Base-by-base conservation (phyloP, 202 grass and related monocot species). In the Panicum hallii region DNA sequence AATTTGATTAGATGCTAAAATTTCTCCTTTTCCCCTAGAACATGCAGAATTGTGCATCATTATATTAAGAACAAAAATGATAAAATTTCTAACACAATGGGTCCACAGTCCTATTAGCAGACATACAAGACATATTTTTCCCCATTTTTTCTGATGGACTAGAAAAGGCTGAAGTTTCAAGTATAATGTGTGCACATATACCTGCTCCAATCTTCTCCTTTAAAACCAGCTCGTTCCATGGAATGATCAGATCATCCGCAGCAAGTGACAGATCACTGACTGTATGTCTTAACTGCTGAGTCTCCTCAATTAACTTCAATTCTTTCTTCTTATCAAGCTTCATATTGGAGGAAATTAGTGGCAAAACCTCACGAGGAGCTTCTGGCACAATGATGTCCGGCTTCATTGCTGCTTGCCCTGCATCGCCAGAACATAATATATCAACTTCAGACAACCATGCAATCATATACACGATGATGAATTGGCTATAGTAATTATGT, bases 131-230 rank as follows among this genome's bases (percentile, higher is more conserved):
- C 66, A 56, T 20, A 16, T 32, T 40, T 71, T 10, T 26, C 10
- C 6, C 46, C 32, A 38, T n/a, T 64, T 79, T 74, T 62, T 23
- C 19, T 20, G 42, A 34, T 45, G 4, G 52, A 26, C 40, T 67
- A 80, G 28, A 80, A 62, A 68, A 80, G 28, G 22, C 34, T 47
- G 5, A 80, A 84, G 15, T 76, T 76, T 30, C 7, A 13, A 45
- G 12, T 84, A 38, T 22, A 53, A 62, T 54, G 55, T 83, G 52
- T 20, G 28, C 28, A 47, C 32, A 23, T 70, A 62, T 93, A 99
- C 97, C 97, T 94, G 90, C 93, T 84, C 97, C 97, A 87, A 99
- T 99, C 69, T 92, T 99, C 85, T 99, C 93, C 77, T 92, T 99
- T 68, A 99, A 77, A 77, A 91, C 46, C 83, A 99, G 77, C 48